Conservation (phyloP, 2,329 filamentous ascomycete genomes). For the Calonectria pteridis region DNA sequence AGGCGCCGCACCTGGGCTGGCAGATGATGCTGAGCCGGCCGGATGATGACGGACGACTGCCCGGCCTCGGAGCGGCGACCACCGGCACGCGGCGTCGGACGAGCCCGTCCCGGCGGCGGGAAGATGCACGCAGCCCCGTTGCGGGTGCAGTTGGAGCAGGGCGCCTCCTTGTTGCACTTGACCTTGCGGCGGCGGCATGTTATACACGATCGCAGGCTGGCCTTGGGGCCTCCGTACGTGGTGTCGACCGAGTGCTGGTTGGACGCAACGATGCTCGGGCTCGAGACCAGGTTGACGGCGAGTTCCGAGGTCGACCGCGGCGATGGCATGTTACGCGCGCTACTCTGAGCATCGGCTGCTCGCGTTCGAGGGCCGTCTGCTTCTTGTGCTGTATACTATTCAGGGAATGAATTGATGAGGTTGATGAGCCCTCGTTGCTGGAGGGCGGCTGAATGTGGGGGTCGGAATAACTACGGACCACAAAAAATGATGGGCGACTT, state of each 20-base stretch:
- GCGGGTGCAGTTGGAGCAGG: conserved; percentile 24
- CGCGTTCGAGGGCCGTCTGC: not conserved
- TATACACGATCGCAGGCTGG: conserved; percentile 21
- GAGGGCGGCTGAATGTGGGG: not conserved
- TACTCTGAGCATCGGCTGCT: not conserved
- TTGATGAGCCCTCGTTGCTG: not conserved
- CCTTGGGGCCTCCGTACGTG: conserved; percentile 5
- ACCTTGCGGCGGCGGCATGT: conserved; percentile 28
- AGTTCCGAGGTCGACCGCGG: not conserved
- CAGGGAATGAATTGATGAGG: not conserved
- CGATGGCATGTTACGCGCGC: conserved; percentile 12
- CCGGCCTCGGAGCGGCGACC: conserved; percentile 13
- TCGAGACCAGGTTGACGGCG: conserved; percentile 8
- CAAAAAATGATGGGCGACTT: not conserved
- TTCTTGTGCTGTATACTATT: not conserved
- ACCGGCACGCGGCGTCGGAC: conserved; percentile 22
- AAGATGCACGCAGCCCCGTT: conserved; percentile 20
- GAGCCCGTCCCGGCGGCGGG: conserved; percentile 24
- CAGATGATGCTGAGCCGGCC: conserved; percentile 6
- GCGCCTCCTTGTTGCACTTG: conserved; percentile 25
- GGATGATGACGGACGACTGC: conserved; percentile 5
- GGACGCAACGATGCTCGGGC: conserved; percentile 7
- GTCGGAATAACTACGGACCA: not conserved
- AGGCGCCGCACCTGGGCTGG: not conserved
- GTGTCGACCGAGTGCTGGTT: conserved; percentile 4